These are phyloP conservation scores for Sarocladiaceae sp. DNA, from an alignment of 2,329 filamentous ascomycete genomes.

Conservation along the genomic window DNA sequence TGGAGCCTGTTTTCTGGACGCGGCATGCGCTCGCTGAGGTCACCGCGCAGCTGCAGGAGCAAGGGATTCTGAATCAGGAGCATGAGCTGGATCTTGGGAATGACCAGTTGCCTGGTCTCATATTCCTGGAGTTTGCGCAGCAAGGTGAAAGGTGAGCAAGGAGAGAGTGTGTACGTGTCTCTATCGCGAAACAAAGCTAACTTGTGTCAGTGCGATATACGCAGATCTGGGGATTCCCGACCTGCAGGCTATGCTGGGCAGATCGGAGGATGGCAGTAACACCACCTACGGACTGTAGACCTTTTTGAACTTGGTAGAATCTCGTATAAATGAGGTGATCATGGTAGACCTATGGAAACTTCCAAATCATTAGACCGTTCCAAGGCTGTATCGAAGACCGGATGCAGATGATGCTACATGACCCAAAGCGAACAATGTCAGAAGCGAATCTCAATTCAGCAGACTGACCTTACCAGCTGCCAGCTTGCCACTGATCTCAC, in stretches of 20 bases:
- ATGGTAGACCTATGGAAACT: too few species aligned
- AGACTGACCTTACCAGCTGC: constrained; percentile 35
- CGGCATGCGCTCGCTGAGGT: constrained; percentile 1
- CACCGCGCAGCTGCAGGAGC: constrained; percentile 5
- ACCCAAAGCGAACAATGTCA: background rate
- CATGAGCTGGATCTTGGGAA: constrained; percentile 7
- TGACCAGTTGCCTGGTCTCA: constrained; percentile 1
- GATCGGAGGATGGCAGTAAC: background rate
- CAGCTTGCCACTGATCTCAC: constrained; percentile 23
- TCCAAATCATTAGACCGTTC: too few species aligned
- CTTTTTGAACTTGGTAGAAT: too few species aligned
- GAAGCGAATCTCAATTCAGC: constrained; percentile 19
- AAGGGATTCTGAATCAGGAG: constrained; percentile 5
- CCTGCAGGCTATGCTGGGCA: constrained; percentile 2
- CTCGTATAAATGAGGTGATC: too few species aligned
- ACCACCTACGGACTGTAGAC: background rate
- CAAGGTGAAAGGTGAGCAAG: constrained; percentile 4
- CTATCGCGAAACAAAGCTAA: background rate
- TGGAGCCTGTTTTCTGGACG: constrained; percentile 8
- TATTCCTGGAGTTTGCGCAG: constrained; percentile 5
- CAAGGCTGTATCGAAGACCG: too few species aligned
- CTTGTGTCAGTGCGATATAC: background rate
- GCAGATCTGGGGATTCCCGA: constrained; percentile 3
- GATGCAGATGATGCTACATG: background rate
- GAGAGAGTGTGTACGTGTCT: too few species aligned